Base-by-base conservation (phyloP, 441 rosid species). In the Gossypium gossypioides region DNA sequence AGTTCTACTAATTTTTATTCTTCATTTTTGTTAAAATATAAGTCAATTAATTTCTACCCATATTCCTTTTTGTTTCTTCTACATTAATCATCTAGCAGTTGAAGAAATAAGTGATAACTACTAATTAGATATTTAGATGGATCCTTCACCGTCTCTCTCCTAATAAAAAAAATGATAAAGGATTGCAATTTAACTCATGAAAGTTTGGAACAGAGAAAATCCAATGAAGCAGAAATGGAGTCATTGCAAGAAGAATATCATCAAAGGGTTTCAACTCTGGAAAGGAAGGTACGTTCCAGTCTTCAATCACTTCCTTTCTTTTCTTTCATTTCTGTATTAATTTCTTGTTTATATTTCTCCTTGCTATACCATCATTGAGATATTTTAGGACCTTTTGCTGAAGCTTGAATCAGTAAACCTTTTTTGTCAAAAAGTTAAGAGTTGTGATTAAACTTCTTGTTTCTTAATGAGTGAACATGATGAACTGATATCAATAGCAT, bases 221-320 rank as follows among this genome's bases (percentile, higher is more conserved):
- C 96, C 69, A 88, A 69, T 76, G 98, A 90, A 52, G 97, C 96
- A 3, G 99, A 96, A 86, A 78, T 96, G 56, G 98, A 96, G 83
- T 87, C 98, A 74, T 83, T 96, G 84, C 86, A 96, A 73, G 99
- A 93, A 83, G 98, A 93, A 86, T 96, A 91, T 81, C 98, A 90
- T 86, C 99, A 96, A 84, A 87, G 96, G 84, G 91, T 93, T 84
- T 87, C 94, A 62, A 84, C 89, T 68, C 94, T 96, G 62, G 99
- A 96, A 84, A 91, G 97, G 75, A 93, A 91, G 97, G 99, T 91
- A 69, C 50, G 50, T 10, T 32, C 64, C 16, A 16, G 21, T n/a
- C 10, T 7, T 50, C 18, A n/a, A 34, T 29, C 21, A 29, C 46
- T 7, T 12, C 13, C 4, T 27, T 62, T 42, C 16, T 24, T 66